Conservation (phyloP, 176 grass and related monocot genomes). For the Aegilops sharonensis region DNA sequence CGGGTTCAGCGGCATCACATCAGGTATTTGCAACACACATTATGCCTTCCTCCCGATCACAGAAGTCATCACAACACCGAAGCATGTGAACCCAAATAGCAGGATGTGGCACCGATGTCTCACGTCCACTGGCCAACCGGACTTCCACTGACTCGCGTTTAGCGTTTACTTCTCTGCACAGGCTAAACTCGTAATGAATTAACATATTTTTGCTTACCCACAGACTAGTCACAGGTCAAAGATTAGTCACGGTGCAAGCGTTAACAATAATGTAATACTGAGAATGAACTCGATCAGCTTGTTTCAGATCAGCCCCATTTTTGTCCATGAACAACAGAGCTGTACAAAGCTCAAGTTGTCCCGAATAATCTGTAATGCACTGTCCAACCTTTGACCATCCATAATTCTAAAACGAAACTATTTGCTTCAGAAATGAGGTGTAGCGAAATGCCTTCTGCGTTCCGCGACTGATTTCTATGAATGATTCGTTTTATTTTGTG, state of each 20-base stretch:
- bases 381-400: neutral
- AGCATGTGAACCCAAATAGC: constrained; percentile 78
- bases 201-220: constrained; percentile 1
- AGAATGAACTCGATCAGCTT: constrained; percentile 24
- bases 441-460: neutral
- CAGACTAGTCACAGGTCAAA: neutral
- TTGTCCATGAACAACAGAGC: neutral
- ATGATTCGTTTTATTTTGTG: neutral
- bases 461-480: neutral
- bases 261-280: constrained; percentile 16
- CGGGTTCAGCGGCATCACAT: constrained; percentile 91
- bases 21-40: constrained; percentile 80
- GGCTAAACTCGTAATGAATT: constrained; percentile 1
- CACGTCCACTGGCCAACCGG: constrained; percentile 82
- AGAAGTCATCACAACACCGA: constrained; percentile 68
- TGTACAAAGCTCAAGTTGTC: neutral
- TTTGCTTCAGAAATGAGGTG: neutral
- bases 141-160: constrained; percentile 55
- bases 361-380: neutral
- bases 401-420: neutral
- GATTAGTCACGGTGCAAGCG: neutral
- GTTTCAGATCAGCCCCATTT: neutral
- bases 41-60: constrained; percentile 82
- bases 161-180: neutral
- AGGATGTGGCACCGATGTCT: constrained; percentile 98